These are phyloP conservation scores for Butyriboletus loyo DNA, from an alignment of 768 basidiomycete genomes.

Conservation along the genomic window DNA sequence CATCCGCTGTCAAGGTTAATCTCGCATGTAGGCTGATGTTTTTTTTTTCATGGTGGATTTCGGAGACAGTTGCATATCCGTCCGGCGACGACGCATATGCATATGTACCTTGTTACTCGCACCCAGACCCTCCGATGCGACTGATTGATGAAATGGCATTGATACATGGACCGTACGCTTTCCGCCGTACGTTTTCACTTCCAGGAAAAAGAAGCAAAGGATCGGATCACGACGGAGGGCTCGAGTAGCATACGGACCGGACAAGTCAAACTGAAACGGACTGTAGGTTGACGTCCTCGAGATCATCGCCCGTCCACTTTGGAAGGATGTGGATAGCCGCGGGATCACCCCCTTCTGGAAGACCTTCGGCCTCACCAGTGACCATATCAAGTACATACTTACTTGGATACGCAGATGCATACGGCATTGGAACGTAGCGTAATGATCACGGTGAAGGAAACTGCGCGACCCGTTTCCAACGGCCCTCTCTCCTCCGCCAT, in stretches of 20 bases:
- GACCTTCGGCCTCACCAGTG: neutral
- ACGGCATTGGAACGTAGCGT: conserved; percentile 12
- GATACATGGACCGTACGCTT: neutral
- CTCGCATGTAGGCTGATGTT: conserved; percentile 8
- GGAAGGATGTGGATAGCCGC: conserved; percentile 23
- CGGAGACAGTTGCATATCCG: neutral
- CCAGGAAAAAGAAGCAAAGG: conserved; percentile 4
- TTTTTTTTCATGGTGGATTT: conserved; percentile 16
- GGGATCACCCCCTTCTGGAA: conserved; percentile 15
- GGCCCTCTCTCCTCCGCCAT: neutral
- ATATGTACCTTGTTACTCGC: neutral
- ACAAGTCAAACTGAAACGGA: neutral
- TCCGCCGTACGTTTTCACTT: neutral
- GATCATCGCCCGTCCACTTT: conserved; percentile 14
- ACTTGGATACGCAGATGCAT: neutral
- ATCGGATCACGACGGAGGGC: conserved; percentile 8
- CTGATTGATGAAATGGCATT: neutral
- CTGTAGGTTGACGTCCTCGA: conserved; percentile 8
- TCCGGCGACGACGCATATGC: neutral
- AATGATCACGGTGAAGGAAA: conserved; percentile 1
- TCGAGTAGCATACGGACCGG: neutral
- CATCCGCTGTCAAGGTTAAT: conserved; percentile 24
- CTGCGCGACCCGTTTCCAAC: neutral
- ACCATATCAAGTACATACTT: neutral
- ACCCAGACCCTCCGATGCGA: neutral